Evolutionary conservation across 129 eudicot species (phyloP).

Genomic region (Lactuca sativa): DNA sequence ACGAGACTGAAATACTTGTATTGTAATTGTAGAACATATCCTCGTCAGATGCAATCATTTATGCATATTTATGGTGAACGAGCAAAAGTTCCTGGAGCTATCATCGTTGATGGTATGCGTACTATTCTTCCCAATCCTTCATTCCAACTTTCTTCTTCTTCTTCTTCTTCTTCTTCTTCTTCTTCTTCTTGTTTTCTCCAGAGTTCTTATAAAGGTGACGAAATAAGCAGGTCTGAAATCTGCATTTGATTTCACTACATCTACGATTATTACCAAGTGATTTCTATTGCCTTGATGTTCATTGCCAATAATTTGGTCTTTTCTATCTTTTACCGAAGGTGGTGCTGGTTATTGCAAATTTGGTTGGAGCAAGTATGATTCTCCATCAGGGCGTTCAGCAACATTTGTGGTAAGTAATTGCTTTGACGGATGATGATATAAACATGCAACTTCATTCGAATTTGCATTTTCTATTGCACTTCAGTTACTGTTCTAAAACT

Average conservation of each 20-base stretch:
- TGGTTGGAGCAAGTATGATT: slow-evolving; percentile 90
- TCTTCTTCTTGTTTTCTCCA: too few relatives aligned
- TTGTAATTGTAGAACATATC: slow-evolving; percentile 46
- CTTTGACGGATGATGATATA: slow-evolving; percentile 1
- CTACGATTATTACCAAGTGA: slow-evolving; percentile 17
- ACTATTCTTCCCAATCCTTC: too few relatives aligned
- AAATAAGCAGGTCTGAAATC: too few relatives aligned
- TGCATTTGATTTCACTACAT: neutral
- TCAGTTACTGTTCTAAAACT: neutral
- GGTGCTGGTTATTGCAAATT: slow-evolving; percentile 96
- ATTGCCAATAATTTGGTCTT: neutral
- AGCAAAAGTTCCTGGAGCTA: slow-evolving; percentile 74
- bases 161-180: too few relatives aligned
- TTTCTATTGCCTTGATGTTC: slow-evolving; percentile 1
- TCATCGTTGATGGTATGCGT: slow-evolving; percentile 77
- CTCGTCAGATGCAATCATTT: slow-evolving; percentile 61
- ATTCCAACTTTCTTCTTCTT: neutral
- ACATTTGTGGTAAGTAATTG: slow-evolving; percentile 71
- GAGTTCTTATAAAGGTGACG: too few relatives aligned
- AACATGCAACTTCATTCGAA: neutral
- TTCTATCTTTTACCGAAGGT: slow-evolving; percentile 38
- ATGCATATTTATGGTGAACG: slow-evolving; percentile 80
- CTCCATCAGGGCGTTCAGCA: slow-evolving; percentile 87
- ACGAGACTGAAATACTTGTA: neutral
- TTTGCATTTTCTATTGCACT: neutral